Percentiles rank a stretch among this genome's conserved stretches.
These are phyloP conservation scores for Haplosporangium gracile DNA, from an alignment of 192 early-diverging fungal species.

Conservation along the genomic window DNA sequence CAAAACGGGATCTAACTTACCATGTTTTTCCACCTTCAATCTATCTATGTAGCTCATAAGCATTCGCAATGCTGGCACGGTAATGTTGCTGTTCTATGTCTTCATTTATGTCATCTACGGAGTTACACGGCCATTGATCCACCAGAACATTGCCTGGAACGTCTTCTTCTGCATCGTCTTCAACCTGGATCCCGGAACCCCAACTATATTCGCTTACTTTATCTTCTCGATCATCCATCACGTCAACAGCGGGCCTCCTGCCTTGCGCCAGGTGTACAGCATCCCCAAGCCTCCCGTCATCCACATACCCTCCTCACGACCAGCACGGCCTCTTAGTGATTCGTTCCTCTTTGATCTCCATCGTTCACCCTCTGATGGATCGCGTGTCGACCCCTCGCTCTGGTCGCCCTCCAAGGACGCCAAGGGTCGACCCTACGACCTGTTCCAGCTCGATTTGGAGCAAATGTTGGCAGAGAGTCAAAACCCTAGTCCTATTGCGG, in stretches of 20 bases:
- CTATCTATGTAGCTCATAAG: slow-evolving; percentile 27
- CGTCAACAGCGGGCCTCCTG: slow-evolving; percentile 20
- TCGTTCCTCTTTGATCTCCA: slow-evolving; percentile 42
- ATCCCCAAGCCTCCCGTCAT: slow-evolving; percentile 24
- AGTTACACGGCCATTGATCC: slow-evolving; percentile 42
- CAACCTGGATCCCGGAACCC: slow-evolving; percentile 51
- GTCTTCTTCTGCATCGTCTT: slow-evolving; percentile 47
- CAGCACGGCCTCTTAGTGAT: slow-evolving; percentile 20
- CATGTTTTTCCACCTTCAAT: neutral
- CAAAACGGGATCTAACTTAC: neutral
- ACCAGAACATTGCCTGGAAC: slow-evolving; percentile 38
- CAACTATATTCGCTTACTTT: slow-evolving; percentile 53
- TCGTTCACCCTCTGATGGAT: neutral
- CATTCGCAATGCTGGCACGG: slow-evolving; percentile 51
- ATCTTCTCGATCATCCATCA: slow-evolving; percentile 50
- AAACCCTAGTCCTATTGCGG: neutral
- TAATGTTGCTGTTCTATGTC: slow-evolving; percentile 49
- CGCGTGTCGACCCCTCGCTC: neutral
- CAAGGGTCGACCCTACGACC: neutral
- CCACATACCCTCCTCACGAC: slow-evolving; percentile 25
- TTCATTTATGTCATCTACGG: slow-evolving; percentile 44
- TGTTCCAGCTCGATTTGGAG: neutral
- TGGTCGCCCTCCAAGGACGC: slow-evolving; percentile 13
- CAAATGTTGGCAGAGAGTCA: neutral
- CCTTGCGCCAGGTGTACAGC: slow-evolving; percentile 18